Evolutionary conservation across 352 stramenopile genomes (phyloP).

Genomic region (Phytophthora colocasiae): DNA sequence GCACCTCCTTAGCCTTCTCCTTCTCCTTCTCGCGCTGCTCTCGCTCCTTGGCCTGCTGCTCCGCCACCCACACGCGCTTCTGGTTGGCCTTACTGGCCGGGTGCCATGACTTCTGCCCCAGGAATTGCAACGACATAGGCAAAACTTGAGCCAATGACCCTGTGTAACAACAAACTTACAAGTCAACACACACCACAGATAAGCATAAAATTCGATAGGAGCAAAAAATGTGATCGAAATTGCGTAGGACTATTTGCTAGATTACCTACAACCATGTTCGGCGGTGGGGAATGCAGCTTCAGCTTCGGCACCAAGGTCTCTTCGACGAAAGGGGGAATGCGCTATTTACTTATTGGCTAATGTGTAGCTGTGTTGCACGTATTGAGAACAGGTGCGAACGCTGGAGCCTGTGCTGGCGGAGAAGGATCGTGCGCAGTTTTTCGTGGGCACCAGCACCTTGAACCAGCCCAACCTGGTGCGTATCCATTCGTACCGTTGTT

Average conservation of each 20-base stretch:
- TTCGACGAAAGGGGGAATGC: not conserved
- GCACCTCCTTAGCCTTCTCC: slow-evolving; percentile 75
- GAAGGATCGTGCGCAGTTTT: slow-evolving; percentile 68
- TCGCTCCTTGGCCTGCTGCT: slow-evolving; percentile 67
- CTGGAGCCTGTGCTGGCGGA: slow-evolving; percentile 74
- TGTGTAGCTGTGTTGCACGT: not conserved
- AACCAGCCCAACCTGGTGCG: slow-evolving; percentile 72
- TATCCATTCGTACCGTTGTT: not conserved
- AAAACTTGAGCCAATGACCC: too few relatives aligned
- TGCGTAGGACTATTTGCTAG: not conserved
- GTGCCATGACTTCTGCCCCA: slow-evolving; percentile 85
- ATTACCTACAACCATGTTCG: slow-evolving; percentile 39
- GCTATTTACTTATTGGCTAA: not conserved
- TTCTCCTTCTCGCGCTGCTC: slow-evolving; percentile 67
- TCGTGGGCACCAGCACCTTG: slow-evolving; percentile 70
- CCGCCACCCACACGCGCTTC: slow-evolving; percentile 86
- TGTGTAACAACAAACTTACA: too few relatives aligned
- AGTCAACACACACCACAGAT: too few relatives aligned
- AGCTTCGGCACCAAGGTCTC: slow-evolving; percentile 52
- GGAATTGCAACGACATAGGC: slow-evolving; percentile 87
- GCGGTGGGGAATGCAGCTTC: slow-evolving; percentile 42
- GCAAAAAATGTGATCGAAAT: not conserved
- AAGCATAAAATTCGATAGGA: not conserved
- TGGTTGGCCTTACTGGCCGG: slow-evolving; percentile 84
- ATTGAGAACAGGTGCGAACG: slow-evolving; percentile 53